Evolutionary conservation across 2,329 filamentous ascomycete species (phyloP).

Genomic region (Cylindrodendrum hubeiense): DNA sequence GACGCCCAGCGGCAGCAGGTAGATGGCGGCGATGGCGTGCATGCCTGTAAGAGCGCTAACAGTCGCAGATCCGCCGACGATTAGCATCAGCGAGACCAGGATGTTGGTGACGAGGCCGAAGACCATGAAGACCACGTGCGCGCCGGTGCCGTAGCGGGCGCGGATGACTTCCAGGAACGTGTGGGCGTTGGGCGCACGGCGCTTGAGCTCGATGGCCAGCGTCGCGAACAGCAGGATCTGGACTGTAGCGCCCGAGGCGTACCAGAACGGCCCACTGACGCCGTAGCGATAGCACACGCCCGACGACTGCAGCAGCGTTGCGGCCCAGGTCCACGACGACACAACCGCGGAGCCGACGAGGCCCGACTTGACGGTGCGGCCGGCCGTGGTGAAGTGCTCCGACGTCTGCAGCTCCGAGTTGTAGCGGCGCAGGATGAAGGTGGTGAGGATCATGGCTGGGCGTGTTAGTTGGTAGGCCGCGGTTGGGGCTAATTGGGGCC

Average conservation of each 20-base stretch:
- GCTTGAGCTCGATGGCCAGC: slow-evolving; percentile 89
- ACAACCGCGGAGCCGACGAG: slow-evolving; percentile 92
- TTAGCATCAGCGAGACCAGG: slow-evolving; percentile 88
- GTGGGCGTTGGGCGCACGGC: slow-evolving; percentile 88
- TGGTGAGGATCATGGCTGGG: slow-evolving; percentile 15
- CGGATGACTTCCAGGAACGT: slow-evolving; percentile 86
- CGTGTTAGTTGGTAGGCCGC: not conserved
- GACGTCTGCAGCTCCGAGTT: slow-evolving; percentile 83
- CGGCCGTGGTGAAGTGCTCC: slow-evolving; percentile 93
- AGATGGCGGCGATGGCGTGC: slow-evolving; percentile 82
- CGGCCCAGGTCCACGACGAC: slow-evolving; percentile 93
- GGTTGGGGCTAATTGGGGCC: too few relatives aligned
- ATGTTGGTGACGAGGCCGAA: slow-evolving; percentile 90
- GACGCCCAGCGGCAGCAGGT: slow-evolving; percentile 84
- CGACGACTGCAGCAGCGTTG: slow-evolving; percentile 82
- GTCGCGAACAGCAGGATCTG: slow-evolving; percentile 93
- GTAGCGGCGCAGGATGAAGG: slow-evolving; percentile 53
- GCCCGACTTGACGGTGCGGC: slow-evolving; percentile 88
- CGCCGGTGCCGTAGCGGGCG: slow-evolving; percentile 78
- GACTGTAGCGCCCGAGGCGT: slow-evolving; percentile 77
- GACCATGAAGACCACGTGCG: slow-evolving; percentile 83
- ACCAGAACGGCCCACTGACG: slow-evolving; percentile 71
- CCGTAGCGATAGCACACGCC: slow-evolving; percentile 87
- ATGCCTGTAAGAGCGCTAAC: slow-evolving; percentile 58
- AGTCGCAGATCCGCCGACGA: slow-evolving; percentile 81